phyloP scores from a whole-genome alignment of 192 early-diverging fungal species.

The Coemansia sp. region DNA sequence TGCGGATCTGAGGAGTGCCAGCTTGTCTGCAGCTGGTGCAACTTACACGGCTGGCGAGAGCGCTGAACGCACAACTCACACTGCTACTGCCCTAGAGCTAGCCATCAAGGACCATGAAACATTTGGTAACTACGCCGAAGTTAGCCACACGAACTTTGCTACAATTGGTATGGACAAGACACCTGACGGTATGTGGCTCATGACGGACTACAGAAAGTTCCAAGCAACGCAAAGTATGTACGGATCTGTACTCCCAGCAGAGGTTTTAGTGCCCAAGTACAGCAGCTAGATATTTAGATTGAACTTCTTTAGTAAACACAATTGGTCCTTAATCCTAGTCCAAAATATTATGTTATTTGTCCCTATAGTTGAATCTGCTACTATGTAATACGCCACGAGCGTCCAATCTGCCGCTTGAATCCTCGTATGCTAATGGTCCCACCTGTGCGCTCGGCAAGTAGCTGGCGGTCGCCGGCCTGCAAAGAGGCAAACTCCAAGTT shows the following conservation, averaged over 20 bases:
- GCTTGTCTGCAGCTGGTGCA: neutral
- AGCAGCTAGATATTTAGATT: neutral
- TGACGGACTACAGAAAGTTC: conserved; percentile 14
- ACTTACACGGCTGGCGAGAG: neutral
- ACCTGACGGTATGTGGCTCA: conserved; percentile 18
- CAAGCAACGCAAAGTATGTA: conserved; percentile 17
- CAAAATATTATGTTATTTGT: no score
- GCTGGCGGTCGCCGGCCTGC: no score
- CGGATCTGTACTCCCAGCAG: neutral
- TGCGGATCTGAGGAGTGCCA: neutral
- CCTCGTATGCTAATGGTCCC: neutral
- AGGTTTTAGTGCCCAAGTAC: conserved; percentile 10
- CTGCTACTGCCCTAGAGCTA: conserved; percentile 13
- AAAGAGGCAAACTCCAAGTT: no score
- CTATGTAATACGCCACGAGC: neutral
- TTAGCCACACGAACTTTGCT: neutral
- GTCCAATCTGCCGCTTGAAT: no score
- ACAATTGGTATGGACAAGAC: conserved; percentile 8
- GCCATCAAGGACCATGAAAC: conserved; percentile 1
- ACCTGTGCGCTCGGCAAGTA: no score
- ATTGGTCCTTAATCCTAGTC: no score
- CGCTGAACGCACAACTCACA: neutral
- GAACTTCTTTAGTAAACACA: no score
- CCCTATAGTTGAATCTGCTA: no score
- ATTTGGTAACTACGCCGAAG: neutral